These are phyloP conservation scores for Suillus tomentosus DNA, from an alignment of 768 basidiomycete genomes.

Conservation along the genomic window DNA sequence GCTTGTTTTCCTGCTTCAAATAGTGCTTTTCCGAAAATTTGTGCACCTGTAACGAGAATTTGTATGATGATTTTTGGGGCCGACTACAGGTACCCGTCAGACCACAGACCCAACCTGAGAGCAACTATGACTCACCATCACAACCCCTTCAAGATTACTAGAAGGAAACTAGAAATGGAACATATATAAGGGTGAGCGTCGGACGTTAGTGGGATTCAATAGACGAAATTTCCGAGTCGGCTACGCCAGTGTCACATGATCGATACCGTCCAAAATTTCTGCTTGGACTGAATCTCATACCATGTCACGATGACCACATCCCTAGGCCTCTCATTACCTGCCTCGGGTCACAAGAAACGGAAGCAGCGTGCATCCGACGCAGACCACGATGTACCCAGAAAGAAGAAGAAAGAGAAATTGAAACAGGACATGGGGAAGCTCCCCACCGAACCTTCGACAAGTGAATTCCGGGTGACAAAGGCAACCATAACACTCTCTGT, in stretches of 20 bases:
- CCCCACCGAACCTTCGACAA: conserved; percentile 28
- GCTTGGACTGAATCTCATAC: background rate
- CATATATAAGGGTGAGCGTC: background rate
- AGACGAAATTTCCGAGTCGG: background rate
- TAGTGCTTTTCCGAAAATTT: conserved; percentile 91
- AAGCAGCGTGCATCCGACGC: conserved; percentile 22
- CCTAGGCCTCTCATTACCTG: background rate
- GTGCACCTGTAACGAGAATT: conserved; percentile 73
- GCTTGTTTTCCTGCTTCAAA: conserved; percentile 90
- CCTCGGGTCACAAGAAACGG: conserved; percentile 44
- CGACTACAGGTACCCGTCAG: conserved; percentile 47
- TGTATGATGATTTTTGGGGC: conserved; percentile 79
- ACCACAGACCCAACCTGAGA: background rate
- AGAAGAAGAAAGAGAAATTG: conserved; percentile 25
- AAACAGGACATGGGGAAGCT: conserved; percentile 40
- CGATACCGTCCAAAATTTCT: background rate
- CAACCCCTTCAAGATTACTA: conserved; percentile 8
- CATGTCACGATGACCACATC: conserved; percentile 10
- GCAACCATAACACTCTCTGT: conserved; percentile 74
- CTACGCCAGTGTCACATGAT: background rate
- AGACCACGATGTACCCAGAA: conserved; percentile 36
- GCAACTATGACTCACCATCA: background rate
- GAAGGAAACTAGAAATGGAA: background rate
- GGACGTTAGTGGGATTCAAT: background rate
- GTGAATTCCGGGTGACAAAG: conserved; percentile 63